Evolutionary conservation across 257 asterid species (phyloP), one percentile per base, ranked within the genome.

Genomic region (Buddleja alternifolia): DNA sequence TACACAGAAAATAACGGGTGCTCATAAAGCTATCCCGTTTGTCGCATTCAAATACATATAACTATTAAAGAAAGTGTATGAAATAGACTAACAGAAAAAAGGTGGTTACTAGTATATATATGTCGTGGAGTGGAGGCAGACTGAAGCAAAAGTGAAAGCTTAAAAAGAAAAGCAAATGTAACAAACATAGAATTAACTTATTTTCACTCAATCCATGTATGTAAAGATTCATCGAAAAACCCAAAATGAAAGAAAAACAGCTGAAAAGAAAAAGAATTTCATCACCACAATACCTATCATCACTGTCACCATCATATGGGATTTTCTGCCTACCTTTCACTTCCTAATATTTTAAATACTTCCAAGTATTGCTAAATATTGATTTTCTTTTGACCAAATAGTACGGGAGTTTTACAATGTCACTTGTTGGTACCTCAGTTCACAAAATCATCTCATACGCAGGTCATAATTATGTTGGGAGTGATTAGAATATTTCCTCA

Each of bases 181-280:
- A 29, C 34, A 29, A 29, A 29, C 90, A 80, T 78, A 73, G 96
- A 82, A 88, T 83, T 73, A 86, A 83, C 90, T 82, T 90, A 80
- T 77, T 83, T 82, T 82, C 92, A 82, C 95, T 86, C 92, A 87
- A 83, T 79, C 96, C 78, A 58, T 64, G 76, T 78, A 74, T 65
- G 14, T 67, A 74, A 7, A 71, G 70, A 76, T 75, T 61, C 48
- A 54, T 66, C 20, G 48, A 63, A 40, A 54, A 45, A 68, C 54
- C 4, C n/a, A 40, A 55, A 50, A 16, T 14, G 71, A 62, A 65
- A 46, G n/a, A 20, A 59, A 53, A 80, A 73, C 84, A 66, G 20
- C 84, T 69, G 76, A 81, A 79, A 83, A 73, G 71, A 60, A 80
- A 29, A 81, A 71, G 77, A 83, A 82, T 78, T 75, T 77, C 77